A percentile compares a stretch with the other conserved stretches of the same genome.
These are phyloP conservation scores for Wickerhamomyces rabaulensis DNA, from an alignment of 805 yeast genomes.

Conservation along the genomic window DNA sequence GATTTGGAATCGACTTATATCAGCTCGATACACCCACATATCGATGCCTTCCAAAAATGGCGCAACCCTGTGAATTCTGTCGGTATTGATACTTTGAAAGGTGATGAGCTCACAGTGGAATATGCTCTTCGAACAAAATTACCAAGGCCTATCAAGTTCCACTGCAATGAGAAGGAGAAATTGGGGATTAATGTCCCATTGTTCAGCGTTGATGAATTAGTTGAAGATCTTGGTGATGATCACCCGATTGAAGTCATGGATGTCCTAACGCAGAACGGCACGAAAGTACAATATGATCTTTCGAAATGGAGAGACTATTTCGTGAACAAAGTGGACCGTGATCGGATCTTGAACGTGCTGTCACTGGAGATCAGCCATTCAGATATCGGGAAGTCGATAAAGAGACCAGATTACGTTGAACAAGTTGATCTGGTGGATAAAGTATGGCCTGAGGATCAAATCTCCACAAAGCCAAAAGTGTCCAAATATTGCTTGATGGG, in stretches of 20 bases:
- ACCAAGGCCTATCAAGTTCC: slow-evolving; percentile 42
- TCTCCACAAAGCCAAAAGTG: slow-evolving; percentile 45
- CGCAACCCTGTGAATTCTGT: slow-evolving; percentile 9
- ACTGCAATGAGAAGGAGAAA: slow-evolving; percentile 23
- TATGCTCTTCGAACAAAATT: slow-evolving; percentile 32
- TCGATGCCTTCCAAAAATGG: slow-evolving; percentile 22
- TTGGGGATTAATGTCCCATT: slow-evolving; percentile 55
- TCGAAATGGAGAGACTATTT: slow-evolving; percentile 74
- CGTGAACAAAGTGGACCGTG: slow-evolving; percentile 41
- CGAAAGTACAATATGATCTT: slow-evolving; percentile 54
- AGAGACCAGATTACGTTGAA: slow-evolving; percentile 62
- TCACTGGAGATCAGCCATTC: slow-evolving; percentile 72
- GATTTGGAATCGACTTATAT: slow-evolving; percentile 27
- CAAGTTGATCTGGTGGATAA: slow-evolving; percentile 63
- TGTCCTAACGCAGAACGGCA: slow-evolving; percentile 70
- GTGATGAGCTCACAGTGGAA: slow-evolving; percentile 29
- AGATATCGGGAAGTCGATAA: slow-evolving; percentile 37
- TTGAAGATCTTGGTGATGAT: slow-evolving; percentile 58
- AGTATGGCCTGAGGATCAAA: slow-evolving; percentile 45
- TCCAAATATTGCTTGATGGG: slow-evolving; percentile 84
- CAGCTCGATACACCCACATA: slow-evolving; percentile 48
- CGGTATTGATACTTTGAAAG: slow-evolving; percentile 17
- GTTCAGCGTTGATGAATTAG: slow-evolving; percentile 51
- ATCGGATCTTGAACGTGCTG: slow-evolving; percentile 72
- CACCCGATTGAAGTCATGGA: slow-evolving; percentile 80